Evolutionary conservation across 2,329 filamentous ascomycete species (phyloP).

Genomic region (Akanthomyces uredinophilus): DNA sequence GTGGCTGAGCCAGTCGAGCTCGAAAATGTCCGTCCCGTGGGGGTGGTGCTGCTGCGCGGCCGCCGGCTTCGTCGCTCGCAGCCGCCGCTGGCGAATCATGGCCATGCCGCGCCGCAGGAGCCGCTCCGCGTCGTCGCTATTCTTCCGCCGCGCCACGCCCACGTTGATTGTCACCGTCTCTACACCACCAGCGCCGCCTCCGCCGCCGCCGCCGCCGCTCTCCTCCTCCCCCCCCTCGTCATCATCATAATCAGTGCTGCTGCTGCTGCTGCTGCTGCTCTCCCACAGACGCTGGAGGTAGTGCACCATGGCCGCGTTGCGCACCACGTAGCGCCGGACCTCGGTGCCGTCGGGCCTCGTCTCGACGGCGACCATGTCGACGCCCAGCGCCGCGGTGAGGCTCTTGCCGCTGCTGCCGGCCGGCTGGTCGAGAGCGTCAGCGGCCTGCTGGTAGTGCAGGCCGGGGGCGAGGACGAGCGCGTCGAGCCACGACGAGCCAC

Average conservation of each 20-base stretch:
- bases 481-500: slow-evolving; percentile 53
- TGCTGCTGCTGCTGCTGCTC: slow-evolving; percentile 14
- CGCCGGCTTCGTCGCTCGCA: neutral
- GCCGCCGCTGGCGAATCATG: neutral
- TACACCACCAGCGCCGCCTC: too few species aligned
- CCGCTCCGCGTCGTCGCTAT: slow-evolving; percentile 21
- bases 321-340: slow-evolving; percentile 31
- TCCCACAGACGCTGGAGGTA: slow-evolving; percentile 34
- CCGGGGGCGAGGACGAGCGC: slow-evolving; percentile 54
- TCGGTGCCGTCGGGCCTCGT: slow-evolving; percentile 24
- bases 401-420: slow-evolving; percentile 30
- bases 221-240: neutral
- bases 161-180: slow-evolving; percentile 27
- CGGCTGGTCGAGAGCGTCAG: slow-evolving; percentile 40
- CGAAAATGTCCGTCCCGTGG: slow-evolving; percentile 23
- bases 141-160: slow-evolving; percentile 17
- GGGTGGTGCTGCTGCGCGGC: neutral
- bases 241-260: too few species aligned
- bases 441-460: slow-evolving; percentile 55
- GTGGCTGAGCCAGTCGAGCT: slow-evolving; percentile 44
- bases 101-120: slow-evolving; percentile 7
- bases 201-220: slow-evolving; percentile 9
- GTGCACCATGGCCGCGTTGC: slow-evolving; percentile 47
- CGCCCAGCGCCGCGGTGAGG: slow-evolving; percentile 22
- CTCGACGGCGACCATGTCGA: slow-evolving; percentile 34